phyloP scores from a whole-genome alignment of 73 alveolate species.

The Uronychia setigera region DNA sequence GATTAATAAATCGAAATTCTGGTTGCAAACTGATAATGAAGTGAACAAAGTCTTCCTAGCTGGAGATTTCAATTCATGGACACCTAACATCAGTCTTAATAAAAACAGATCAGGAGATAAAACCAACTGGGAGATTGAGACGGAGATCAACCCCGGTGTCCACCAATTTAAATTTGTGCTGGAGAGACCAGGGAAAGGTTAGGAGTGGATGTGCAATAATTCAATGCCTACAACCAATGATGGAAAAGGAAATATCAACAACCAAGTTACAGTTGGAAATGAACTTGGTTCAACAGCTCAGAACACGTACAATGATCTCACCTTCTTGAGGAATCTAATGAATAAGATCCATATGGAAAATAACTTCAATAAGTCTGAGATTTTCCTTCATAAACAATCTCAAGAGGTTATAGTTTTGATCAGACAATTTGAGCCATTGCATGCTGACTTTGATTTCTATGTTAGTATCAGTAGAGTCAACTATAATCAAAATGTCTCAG shows the following conservation, averaged over 20 bases:
- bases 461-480: conserved; percentile 38
- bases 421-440: conserved; percentile 27
- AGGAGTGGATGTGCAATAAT: conserved; percentile 76
- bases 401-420: conserved; percentile 34
- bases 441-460: conserved; percentile 39
- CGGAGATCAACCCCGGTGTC: conserved; percentile 43
- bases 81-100: conserved; percentile 51
- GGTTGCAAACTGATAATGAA: not conserved
- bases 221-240: conserved; percentile 66
- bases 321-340: not conserved
- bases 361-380: conserved; percentile 31
- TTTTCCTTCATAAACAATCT: conserved; percentile 44
- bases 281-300: not conserved
- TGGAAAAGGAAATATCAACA: conserved; percentile 76
- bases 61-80: conserved; percentile 90
- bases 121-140: not conserved
- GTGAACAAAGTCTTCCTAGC: conserved; percentile 73
- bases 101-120: conserved; percentile 34
- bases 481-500: conserved; percentile 20
- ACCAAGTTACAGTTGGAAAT: conserved; percentile 48
- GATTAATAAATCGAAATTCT: not conserved
- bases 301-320: not conserved
- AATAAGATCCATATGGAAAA: conserved; percentile 36
- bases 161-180: conserved; percentile 81
- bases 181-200: conserved; percentile 49